A percentile compares a stretch with the other conserved stretches of the same genome.
Evolutionary conservation across 2,329 filamentous ascomycete species (phyloP).

Genomic region (Claviceps fusiformis): DNA sequence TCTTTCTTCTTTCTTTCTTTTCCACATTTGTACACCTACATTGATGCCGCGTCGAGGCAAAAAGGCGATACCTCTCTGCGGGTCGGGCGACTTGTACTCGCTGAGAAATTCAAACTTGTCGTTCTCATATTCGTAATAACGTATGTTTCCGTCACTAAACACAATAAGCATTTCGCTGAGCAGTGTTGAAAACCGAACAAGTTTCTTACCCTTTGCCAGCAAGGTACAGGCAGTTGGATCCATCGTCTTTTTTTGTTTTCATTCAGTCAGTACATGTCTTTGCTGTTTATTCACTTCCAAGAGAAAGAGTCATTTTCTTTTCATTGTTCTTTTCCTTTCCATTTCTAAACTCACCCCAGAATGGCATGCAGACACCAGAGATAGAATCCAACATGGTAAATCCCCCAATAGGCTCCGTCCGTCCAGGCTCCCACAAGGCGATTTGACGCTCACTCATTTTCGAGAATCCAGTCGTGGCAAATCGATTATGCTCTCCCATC

Average conservation of each 20-base stretch:
- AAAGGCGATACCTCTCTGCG: conserved; percentile 89
- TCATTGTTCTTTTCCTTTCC: background rate
- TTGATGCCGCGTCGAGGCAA: conserved; percentile 91
- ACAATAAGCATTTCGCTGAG: conserved; percentile 6
- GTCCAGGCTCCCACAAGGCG: conserved; percentile 86
- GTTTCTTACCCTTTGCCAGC: conserved; percentile 79
- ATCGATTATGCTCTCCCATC: conserved; percentile 92
- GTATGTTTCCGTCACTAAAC: conserved; percentile 85
- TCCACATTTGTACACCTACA: conserved; percentile 29
- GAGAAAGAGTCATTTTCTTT: background rate
- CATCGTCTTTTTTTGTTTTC: conserved; percentile 50
- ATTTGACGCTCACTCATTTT: conserved; percentile 97
- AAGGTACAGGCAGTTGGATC: conserved; percentile 87
- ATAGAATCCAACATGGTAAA: conserved; percentile 89
- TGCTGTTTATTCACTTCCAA: background rate
- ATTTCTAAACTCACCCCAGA: conserved; percentile 60
- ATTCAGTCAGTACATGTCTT: conserved; percentile 11
- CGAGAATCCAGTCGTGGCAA: conserved; percentile 94
- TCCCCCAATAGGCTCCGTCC: conserved; percentile 73
- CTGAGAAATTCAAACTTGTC: conserved; percentile 97
- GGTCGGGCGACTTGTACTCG: conserved; percentile 93
- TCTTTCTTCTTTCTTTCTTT: background rate
- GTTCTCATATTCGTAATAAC: conserved; percentile 96
- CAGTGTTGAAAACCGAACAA: no score
- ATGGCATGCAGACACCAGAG: conserved; percentile 96